phyloP scores from a whole-genome alignment of 257 asterid species.

The Salvia miltiorrhiza region DNA sequence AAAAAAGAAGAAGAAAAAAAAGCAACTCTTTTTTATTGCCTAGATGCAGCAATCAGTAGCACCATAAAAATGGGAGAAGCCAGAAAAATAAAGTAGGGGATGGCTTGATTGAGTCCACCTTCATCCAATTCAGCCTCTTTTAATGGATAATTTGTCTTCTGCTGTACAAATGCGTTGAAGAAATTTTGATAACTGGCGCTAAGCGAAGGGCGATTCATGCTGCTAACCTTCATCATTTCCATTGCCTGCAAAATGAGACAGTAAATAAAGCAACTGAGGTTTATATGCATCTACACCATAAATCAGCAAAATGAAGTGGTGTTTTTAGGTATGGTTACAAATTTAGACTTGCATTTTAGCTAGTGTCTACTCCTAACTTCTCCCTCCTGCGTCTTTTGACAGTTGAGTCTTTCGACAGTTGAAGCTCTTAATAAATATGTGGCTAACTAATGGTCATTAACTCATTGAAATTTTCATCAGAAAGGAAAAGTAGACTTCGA shows the following conservation, averaged over 20 bases:
- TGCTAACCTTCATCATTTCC: conserved; percentile 79
- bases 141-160: conserved; percentile 38
- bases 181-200: conserved; percentile 59
- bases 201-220: conserved; percentile 27
- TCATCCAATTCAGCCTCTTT: conserved; percentile 47
- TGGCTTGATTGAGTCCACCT: conserved; percentile 42
- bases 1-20: background rate
- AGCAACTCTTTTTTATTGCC: conserved; percentile 1
- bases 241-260: conserved; percentile 59
- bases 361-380: background rate
- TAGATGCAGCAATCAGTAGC: conserved; percentile 41
- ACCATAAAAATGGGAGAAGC: conserved; percentile 62
- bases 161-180: conserved; percentile 71
- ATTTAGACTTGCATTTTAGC: background rate
- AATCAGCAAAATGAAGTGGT: too few species aligned
- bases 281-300: too few species aligned
- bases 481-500: too few species aligned
- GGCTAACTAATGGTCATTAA: background rate
- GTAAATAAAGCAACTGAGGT: background rate
- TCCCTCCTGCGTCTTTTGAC: too few species aligned
- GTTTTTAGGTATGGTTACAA: background rate
- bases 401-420: background rate
- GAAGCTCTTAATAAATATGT: background rate
- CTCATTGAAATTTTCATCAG: background rate
- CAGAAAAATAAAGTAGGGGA: conserved; percentile 62